phyloP scores from a whole-genome alignment of 805 yeast genomes.

The Candida pseudofarinosa region DNA sequence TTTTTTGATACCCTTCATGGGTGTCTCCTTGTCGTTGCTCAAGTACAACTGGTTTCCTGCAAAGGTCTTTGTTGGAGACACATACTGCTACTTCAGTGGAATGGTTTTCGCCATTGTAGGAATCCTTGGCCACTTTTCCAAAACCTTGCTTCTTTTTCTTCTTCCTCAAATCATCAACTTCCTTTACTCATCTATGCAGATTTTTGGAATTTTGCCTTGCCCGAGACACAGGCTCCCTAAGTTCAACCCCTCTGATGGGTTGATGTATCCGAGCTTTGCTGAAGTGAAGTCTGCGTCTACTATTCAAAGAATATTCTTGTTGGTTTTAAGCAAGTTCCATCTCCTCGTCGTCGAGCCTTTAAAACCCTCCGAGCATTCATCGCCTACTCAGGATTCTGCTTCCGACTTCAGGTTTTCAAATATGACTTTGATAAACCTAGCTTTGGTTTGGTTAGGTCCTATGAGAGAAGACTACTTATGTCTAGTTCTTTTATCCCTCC shows the following conservation, averaged over 20 bases:
- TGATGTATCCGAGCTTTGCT: slow-evolving; percentile 61
- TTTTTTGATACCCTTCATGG: slow-evolving; percentile 79
- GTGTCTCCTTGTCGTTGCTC: slow-evolving; percentile 73
- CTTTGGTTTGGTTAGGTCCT: slow-evolving; percentile 86
- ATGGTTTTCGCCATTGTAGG: slow-evolving; percentile 99
- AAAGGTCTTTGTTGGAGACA: slow-evolving; percentile 92
- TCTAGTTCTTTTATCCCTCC: slow-evolving; percentile 51
- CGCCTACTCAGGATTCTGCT: too few relatives aligned
- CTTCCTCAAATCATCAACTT: slow-evolving; percentile 91
- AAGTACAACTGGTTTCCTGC: slow-evolving; percentile 90
- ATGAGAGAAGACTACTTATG: slow-evolving; percentile 79
- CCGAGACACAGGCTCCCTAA: slow-evolving; percentile 93
- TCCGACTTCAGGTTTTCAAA: slow-evolving; percentile 52
- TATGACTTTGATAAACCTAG: slow-evolving; percentile 81
- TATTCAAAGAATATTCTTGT: slow-evolving; percentile 28
- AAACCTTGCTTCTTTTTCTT: slow-evolving; percentile 81
- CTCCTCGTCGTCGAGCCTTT: slow-evolving; percentile 39
- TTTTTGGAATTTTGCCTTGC: slow-evolving; percentile 82
- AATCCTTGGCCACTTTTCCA: slow-evolving; percentile 92
- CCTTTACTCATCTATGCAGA: slow-evolving; percentile 86
- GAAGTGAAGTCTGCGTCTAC: slow-evolving; percentile 23
- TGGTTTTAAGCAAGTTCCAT: slow-evolving; percentile 42
- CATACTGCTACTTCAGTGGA: slow-evolving; percentile 96
- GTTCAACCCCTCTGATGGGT: slow-evolving; percentile 62
- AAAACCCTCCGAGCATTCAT: slow-evolving; percentile 10